phyloP scores from a whole-genome alignment of 2,329 filamentous ascomycete species.

The Aspergillus japonicus region DNA sequence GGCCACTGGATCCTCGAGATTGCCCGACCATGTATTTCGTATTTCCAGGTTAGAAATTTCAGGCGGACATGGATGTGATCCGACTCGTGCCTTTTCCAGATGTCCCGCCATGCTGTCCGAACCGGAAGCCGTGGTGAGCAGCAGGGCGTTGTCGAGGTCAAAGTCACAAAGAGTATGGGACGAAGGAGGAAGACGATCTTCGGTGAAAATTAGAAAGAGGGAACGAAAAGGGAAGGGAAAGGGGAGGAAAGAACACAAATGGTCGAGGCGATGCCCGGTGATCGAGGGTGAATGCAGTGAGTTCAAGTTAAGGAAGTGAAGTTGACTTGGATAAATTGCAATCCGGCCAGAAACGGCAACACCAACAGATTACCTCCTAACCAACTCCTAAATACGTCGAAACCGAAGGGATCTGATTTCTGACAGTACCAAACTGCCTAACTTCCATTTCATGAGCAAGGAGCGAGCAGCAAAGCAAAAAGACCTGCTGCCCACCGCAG shows the following conservation, averaged over 20 bases:
- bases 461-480: constrained; percentile 14
- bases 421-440: no score
- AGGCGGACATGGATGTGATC: constrained; percentile 8
- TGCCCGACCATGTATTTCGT: constrained; percentile 33
- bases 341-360: background rate
- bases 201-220: background rate
- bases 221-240: background rate
- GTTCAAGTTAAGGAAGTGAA: background rate
- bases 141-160: background rate
- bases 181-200: background rate
- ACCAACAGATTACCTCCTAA: background rate
- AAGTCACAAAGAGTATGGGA: background rate
- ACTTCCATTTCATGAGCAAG: background rate
- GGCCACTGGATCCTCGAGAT: constrained; percentile 22
- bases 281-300: background rate
- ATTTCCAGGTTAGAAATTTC: constrained; percentile 32
- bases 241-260: background rate
- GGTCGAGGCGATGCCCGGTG: background rate
- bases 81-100: background rate
- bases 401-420: no score
- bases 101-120: constrained; percentile 4
- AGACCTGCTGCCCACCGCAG: constrained; percentile 2
- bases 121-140: background rate
- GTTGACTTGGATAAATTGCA: background rate
- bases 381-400: no score